Conservation (phyloP, 1,139 yeast species). For the Candida dubliniensis region DNA sequence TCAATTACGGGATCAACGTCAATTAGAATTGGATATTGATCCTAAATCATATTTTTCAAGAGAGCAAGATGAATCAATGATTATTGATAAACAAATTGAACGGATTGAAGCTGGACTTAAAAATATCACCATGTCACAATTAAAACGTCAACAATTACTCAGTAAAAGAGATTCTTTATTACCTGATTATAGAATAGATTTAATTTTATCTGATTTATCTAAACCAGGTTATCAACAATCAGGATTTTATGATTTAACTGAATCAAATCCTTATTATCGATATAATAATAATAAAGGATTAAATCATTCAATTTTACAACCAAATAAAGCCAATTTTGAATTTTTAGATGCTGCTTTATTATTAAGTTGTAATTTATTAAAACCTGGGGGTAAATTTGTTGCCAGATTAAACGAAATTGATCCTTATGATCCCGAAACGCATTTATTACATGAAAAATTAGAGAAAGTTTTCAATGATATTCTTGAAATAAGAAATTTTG, state of each 20-base stretch:
- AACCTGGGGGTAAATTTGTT: conserved; percentile 69
- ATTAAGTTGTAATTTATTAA: conserved; percentile 67
- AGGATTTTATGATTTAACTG: conserved; percentile 71
- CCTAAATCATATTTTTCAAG: conserved; percentile 27
- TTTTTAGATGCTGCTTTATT: conserved; percentile 89
- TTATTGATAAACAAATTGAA: conserved; percentile 20
- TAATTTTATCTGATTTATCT: conserved; percentile 85
- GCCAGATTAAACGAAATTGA: conserved; percentile 72
- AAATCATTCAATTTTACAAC: conserved; percentile 26
- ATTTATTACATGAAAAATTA: conserved; percentile 55
- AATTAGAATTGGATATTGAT: conserved; percentile 8
- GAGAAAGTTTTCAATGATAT: conserved; percentile 61
- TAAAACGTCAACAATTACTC: neutral
- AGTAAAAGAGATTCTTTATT: neutral
- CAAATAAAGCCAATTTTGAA: conserved; percentile 46
- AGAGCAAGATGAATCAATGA: conserved; percentile 25
- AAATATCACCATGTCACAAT: neutral
- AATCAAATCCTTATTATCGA: conserved; percentile 65
- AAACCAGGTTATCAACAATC: conserved; percentile 66
- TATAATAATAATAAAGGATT: conserved; percentile 27
- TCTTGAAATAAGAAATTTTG: conserved; percentile 18
- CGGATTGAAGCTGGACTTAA: conserved; percentile 13
- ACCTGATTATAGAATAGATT: conserved; percentile 38
- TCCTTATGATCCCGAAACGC: conserved; percentile 50
- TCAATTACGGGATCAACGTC: conserved; percentile 1